A percentile compares a stretch with the other conserved stretches of the same genome.
These are phyloP conservation scores for Cercospora berteroae DNA, from an alignment of 2,329 filamentous ascomycete species.

Conservation along the genomic window DNA sequence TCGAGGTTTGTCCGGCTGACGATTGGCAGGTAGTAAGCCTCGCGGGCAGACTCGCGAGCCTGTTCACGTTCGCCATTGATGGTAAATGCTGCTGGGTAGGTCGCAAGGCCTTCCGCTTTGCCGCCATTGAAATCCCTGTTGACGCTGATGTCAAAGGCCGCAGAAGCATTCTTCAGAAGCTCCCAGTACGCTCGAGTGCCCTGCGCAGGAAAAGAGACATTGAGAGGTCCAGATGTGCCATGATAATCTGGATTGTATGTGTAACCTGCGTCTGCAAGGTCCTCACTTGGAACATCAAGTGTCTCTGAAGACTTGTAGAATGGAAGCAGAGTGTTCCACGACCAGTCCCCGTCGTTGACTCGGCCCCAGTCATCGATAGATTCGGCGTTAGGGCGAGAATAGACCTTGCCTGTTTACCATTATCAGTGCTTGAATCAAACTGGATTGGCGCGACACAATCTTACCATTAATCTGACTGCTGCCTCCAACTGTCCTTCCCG, in stretches of 20 bases:
- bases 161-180: conserved; percentile 40
- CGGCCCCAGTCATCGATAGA: conserved; percentile 20
- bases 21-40: conserved; percentile 50
- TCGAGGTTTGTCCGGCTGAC: conserved; percentile 44
- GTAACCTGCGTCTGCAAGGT: conserved; percentile 5
- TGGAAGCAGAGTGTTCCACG: conserved; percentile 16
- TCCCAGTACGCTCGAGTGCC: conserved; percentile 11
- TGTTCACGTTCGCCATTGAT: conserved; percentile 39
- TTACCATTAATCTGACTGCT: conserved; percentile 20
- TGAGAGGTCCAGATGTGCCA: conserved; percentile 18
- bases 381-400: conserved; percentile 16
- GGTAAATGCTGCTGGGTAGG: conserved; percentile 42
- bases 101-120: conserved; percentile 43
- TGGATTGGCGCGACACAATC: neutral
- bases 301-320: conserved; percentile 18
- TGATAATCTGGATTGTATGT: conserved; percentile 17
- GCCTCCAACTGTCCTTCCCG: conserved; percentile 19
- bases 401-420: conserved; percentile 13
- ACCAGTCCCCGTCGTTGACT: conserved; percentile 18
- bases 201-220: conserved; percentile 18
- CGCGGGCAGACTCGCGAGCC: conserved; percentile 47
- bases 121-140: conserved; percentile 49
- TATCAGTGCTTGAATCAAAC: neutral
- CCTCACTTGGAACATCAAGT: conserved; percentile 4
- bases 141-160: conserved; percentile 38